Base-by-base conservation (phyloP, 805 yeast genomes). In the Pichia kluyveri region DNA sequence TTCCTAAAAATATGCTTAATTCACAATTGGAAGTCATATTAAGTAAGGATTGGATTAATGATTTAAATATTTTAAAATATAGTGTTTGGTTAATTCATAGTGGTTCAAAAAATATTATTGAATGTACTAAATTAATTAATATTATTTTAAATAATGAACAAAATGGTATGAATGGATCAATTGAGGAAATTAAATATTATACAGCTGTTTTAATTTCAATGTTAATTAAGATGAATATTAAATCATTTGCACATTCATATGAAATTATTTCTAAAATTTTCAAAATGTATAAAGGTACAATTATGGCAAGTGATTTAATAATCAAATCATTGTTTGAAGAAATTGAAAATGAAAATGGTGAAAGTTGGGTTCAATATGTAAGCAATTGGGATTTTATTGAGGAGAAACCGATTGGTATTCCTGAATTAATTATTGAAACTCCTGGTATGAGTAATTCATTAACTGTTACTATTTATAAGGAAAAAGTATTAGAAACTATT, bases 21-120 rank as follows among this genome's bases (percentile, higher is more conserved):
- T 69, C 91, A 0, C 86, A 84, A 51, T 58, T 83, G 31, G 89
- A 85, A 59, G 86, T 76, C 4, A 57, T 83, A 11, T 66, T 83
- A 30, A 67, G 68, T 1, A 62, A 65, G 2, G 46, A 51, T 19
- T 83, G 88, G 83, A 57, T 77, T 1, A 52, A 55, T 14, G 54
- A 70, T 28, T 61, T 56, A 2, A 49, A 51, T 0, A 69, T 77
- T n/a, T 56, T 86, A 54, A 68, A 72, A 39, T 76, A 81, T 56
- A 66, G 69, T 4, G 62, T 62, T 49, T 54, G 66, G 38, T 51
- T 77, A 1, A 56, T 79, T 15, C 49, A 71, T 38, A 54, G 69
- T 2, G 72, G 72, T 2, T 56, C 64, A 1, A 65, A 60, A 38
- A 62, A 60, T 28, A 57, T 55, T 18, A 64, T 74, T 42, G 73